Evolutionary conservation across 108 stramenopile genomes (phyloP), one percentile per base, ranked within the genome.

Genomic region (Chaetoceros muelleri): DNA sequence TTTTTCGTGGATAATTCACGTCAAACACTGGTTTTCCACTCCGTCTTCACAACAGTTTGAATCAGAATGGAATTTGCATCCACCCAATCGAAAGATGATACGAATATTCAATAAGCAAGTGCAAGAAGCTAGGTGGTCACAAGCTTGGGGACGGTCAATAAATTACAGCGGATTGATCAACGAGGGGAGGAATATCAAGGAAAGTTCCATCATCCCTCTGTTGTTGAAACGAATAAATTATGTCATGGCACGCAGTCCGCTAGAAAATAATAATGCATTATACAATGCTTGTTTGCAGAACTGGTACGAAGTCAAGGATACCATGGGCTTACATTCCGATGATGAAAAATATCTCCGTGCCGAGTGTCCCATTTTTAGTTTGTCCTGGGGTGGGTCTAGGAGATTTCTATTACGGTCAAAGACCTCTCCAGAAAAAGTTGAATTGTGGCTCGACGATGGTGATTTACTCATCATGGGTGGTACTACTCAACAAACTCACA

Each of bases 401-500:
- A 55, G 74, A 17, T 79, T 79, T 52, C 19, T 74, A 19, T 34
- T 79, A 16, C 44, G 58, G 8, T 55, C 72, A 5, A 69, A 67
- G 49, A 27, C 0, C 22, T 28, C 25, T 25, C 44, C 10, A 8
- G 24, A 60, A 40, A 27, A 31, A 23, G 24, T 28, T 34, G 78
- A 79, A 51, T 16, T 79, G 21, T 28, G 27, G 3, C 47, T 79
- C 2, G 24, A 54, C 28, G 74, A 79, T 59, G 78, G 78, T 3
- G 78, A 79, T 51, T 40, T 79, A 2, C 34, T 75, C 2, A 28
- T 79, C 26, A 79, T 79, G 78, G 78, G 78, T 44, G 78, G 78
- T 19, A 51, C 40, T 16, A 69, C 67, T 26, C 78, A 79, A 44
- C 34, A 57, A 21, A 66, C 66, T 44, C 65, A 63, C 63, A 67